A percentile compares a stretch with the other conserved stretches of the same genome.
phyloP scores from a whole-genome alignment of 2,329 filamentous ascomycete genomes.

The Elsinoe arachidis region DNA sequence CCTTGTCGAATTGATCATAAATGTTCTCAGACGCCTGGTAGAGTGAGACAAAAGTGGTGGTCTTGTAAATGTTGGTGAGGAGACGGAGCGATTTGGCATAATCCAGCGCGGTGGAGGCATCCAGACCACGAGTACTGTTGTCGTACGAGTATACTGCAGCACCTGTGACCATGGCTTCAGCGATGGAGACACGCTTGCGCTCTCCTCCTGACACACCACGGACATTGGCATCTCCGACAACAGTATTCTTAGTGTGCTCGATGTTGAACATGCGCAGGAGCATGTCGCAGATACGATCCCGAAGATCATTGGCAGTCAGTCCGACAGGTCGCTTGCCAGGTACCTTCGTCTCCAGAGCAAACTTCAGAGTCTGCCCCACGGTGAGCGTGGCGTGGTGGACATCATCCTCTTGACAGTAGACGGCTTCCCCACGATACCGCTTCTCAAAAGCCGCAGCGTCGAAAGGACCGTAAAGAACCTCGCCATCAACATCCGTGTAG shows the following conservation, averaged over 20 bases:
- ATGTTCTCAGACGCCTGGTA: conserved; percentile 74
- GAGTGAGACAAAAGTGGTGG: conserved; percentile 74
- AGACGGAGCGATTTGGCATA: conserved; percentile 41
- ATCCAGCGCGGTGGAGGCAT: conserved; percentile 42
- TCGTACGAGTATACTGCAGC: conserved; percentile 34
- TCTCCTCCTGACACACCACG: conserved; percentile 56
- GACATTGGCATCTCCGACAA: conserved; percentile 74
- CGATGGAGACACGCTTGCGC: conserved; percentile 41
- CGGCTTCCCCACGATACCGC: conserved; percentile 68
- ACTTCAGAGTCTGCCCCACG: conserved; percentile 77
- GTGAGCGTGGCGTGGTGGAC: conserved; percentile 78
- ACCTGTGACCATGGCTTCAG: conserved; percentile 41
- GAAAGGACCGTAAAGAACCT: conserved; percentile 70
- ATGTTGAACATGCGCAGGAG: conserved; percentile 92
- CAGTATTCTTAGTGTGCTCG: conserved; percentile 74
- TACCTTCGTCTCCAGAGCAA: conserved; percentile 76
- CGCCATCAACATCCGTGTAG: conserved; percentile 55
- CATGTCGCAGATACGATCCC: conserved; percentile 62
- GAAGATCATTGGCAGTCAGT: conserved; percentile 64
- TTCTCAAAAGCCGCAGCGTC: conserved; percentile 59
- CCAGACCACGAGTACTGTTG: conserved; percentile 41
- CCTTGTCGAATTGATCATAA: conserved; percentile 63
- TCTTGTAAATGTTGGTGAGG: conserved; percentile 75
- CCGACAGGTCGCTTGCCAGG: conserved; percentile 71
- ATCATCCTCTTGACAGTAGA: conserved; percentile 83